Percentiles rank a stretch among this genome's conserved stretches.
Conservation (phyloP, 2,329 filamentous ascomycete genomes). For the Lasiodiplodia gonubiensis region DNA sequence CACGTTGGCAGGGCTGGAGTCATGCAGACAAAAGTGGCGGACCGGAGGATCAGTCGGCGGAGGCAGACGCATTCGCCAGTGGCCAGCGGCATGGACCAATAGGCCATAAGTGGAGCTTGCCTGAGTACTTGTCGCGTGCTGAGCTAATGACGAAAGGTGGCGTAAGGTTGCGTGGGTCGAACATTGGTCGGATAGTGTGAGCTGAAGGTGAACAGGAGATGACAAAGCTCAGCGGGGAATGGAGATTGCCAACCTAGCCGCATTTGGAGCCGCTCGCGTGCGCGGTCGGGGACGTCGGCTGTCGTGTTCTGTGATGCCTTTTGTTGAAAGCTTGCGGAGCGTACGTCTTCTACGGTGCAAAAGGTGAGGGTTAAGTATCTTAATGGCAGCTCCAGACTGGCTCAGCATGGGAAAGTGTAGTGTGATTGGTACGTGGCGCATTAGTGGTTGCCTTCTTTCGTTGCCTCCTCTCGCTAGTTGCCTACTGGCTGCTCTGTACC, state of each 20-base stretch:
- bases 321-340: not conserved
- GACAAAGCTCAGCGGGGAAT: not conserved
- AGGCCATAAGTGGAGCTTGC: not conserved
- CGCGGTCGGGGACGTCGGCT: constrained; percentile 6
- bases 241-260: not conserved
- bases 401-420: not conserved
- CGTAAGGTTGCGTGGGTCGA: not conserved
- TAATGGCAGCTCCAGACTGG: not conserved
- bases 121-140: not conserved
- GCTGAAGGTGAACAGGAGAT: not conserved
- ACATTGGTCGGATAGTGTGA: not conserved
- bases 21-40: not conserved
- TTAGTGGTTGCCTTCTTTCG: constrained; percentile 17
- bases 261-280: not conserved
- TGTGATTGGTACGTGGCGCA: constrained; percentile 1
- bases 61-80: not conserved
- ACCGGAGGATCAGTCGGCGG: not conserved
- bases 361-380: constrained; percentile 6
- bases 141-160: not conserved
- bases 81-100: not conserved
- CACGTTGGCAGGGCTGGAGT: not conserved
- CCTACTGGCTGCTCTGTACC: not conserved
- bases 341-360: not conserved
- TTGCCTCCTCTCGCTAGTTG: constrained; percentile 6
- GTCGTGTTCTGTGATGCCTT: not conserved